Evolutionary conservation across 345 rosid species (phyloP).

Genomic region (Triadica sebifera): DNA sequence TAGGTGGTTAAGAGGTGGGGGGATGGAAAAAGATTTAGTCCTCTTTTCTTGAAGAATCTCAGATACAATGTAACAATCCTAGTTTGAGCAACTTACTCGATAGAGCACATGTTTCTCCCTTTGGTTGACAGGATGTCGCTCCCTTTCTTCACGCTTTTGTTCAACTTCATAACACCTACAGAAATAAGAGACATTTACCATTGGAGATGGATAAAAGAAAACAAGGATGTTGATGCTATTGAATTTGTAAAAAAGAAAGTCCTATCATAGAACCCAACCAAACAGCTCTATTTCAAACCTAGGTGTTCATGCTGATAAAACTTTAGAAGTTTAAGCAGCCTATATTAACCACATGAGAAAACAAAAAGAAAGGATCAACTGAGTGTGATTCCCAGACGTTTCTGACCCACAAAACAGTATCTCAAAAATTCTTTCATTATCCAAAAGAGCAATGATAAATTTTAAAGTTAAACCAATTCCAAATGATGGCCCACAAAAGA

Average conservation of each 20-base stretch:
- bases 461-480: background rate
- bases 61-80: background rate
- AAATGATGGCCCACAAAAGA: background rate
- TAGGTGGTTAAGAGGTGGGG: too few species aligned
- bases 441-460: background rate
- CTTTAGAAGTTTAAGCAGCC: too few species aligned
- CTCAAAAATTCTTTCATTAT: too few species aligned
- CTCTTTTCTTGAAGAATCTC: too few species aligned
- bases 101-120: slow-evolving; percentile 72
- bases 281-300: background rate
- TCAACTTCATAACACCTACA: slow-evolving; percentile 83
- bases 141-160: slow-evolving; percentile 82
- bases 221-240: too few species aligned
- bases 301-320: background rate
- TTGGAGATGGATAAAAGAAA: too few species aligned
- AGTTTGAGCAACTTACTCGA: slow-evolving; percentile 55
- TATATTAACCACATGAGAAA: too few species aligned
- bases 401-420: background rate
- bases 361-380: background rate
- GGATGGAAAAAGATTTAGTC: too few species aligned
- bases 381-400: background rate
- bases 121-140: slow-evolving; percentile 73
- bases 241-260: background rate
- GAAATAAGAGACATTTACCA: slow-evolving; percentile 19
- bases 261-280: background rate